Evolutionary conservation across 2,329 filamentous ascomycete species (phyloP), one percentile per base, ranked within the genome.

Genomic region (Penicillium sp.): DNA sequence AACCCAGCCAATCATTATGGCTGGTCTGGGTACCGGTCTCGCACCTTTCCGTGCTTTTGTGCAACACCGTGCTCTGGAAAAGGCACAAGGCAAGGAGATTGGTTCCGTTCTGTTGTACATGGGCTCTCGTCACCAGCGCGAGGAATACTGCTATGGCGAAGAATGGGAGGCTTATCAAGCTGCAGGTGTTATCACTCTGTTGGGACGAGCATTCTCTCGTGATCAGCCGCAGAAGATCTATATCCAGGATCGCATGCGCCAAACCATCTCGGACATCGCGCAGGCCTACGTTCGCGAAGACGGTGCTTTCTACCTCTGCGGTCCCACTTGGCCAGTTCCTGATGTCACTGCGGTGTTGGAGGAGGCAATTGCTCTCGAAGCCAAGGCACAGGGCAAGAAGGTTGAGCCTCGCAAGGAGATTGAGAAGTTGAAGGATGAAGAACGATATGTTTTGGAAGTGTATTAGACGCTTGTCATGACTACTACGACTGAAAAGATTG

Each of bases 11-110:
- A 86, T 99, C 70, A 97, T 99, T 81, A 97, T 99, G 93, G 94
- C 94, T 9, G 94, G 94, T 73, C 88, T 97, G n/a, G 94, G 94
- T 62, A 99, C 94, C 0, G 94, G 94, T 70, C 87, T 99, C 21
- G 94, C 94, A 1, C 94, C 94, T n/a, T 99, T 99, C 90, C 91
- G 94, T 63, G 94, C 94, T 59, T 99, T 99, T 70, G 89, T 97
- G 47, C 94, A 99, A 78, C 94, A 99, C 79, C 93, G 94, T 57
- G 94, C 94, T 50, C 91, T 95, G 85, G 93, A 99, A 73, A 96
- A 96, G 79, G 87, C 91, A n/a, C 90, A 95, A 73, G 94, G 94
- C 74, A 92, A 96, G 79, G 86, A 94, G 58, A 96, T 99, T 64
- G 94, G 94, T 54, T 80, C 91, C 45, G 94, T 97, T 61, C 84